Base-by-base conservation (phyloP, 352 stramenopile genomes). In the Phytophthora aleatoria region DNA sequence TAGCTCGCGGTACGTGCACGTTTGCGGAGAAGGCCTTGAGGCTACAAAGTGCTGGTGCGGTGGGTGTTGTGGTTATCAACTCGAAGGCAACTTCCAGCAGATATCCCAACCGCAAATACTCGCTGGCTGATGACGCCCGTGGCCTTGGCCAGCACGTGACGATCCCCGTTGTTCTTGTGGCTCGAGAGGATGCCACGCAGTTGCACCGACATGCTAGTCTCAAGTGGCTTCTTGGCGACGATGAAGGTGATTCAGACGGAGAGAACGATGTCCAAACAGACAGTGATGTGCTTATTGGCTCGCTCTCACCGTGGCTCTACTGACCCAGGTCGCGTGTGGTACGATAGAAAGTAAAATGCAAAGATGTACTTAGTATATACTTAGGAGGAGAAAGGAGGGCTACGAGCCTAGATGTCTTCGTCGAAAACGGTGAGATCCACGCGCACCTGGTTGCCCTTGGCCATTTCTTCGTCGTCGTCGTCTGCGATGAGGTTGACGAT, bases 381-480 rank as follows among this genome's bases (percentile, higher is more conserved):
- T 57, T 30, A 24, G 16, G 13, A 54, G 13, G 4, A 43, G 31
- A 10, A 10, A 36, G 9, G 9, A 36, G 9, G 31, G 3, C 31
- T 36, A 10, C 12, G 12, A 20, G 15, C 3, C 39, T 76, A 88
- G 20, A 81, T 72, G 49, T 92, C 84, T 48, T 92, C 77, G 47
- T 90, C 81, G 61, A 90, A 92, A 6, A 92, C 80, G 8, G 81
- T 92, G 55, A 92, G 79, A 52, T 92, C 84, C 24, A 91, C 80
- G 51, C 83, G 83, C 58, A 92, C 76, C 63, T 92, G 81, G 73
- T 92, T 92, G 53, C 84, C 84, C 67, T 90, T 89, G 33, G 74
- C 64, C 20, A 92, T 64, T 45, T 81, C 77, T 24, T 69, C 68
- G 45, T 90, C 82, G 54, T 91, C 82, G 30, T 93, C 85, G 41